A percentile compares a stretch with the other conserved stretches of the same genome.
Evolutionary conservation across 169 alveolate genomes (phyloP).

Genomic region (Perkinsus olseni): DNA sequence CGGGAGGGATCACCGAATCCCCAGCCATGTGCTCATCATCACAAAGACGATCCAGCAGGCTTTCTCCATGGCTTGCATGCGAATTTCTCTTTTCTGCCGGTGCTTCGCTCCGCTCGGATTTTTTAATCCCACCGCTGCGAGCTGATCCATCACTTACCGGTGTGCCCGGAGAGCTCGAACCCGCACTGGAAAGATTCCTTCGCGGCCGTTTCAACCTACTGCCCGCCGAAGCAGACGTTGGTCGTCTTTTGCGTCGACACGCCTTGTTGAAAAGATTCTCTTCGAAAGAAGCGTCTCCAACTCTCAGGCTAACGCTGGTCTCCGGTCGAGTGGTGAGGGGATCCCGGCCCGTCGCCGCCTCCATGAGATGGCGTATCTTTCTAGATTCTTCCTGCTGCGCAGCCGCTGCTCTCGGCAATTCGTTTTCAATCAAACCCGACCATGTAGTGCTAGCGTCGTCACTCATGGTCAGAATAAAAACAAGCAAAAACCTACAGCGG

Average conservation of each 20-base stretch:
- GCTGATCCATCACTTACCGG: no score
- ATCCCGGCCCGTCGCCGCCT: neutral
- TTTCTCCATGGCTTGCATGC: no score
- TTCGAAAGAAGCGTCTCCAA: no score
- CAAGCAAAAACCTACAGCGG: neutral
- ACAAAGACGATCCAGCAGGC: neutral
- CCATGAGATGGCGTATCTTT: neutral
- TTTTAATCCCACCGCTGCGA: neutral
- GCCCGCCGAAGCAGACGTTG: neutral
- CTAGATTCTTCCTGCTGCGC: neutral
- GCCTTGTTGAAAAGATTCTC: neutral
- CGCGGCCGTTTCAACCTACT: neutral
- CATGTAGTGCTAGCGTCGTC: neutral
- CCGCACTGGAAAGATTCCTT: neutral
- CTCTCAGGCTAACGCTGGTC: no score
- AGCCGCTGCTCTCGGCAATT: neutral
- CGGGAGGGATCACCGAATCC: neutral
- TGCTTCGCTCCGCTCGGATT: neutral
- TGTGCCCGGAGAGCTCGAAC: neutral
- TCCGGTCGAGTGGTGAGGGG: no score
- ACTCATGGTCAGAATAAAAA: neutral
- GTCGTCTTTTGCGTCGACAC: neutral
- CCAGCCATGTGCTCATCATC: neutral
- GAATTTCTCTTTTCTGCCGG: no score
- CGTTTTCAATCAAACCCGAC: neutral